Evolutionary conservation across 192 early-diverging fungal genomes (phyloP).

Genomic region (Backusella australiensis): DNA sequence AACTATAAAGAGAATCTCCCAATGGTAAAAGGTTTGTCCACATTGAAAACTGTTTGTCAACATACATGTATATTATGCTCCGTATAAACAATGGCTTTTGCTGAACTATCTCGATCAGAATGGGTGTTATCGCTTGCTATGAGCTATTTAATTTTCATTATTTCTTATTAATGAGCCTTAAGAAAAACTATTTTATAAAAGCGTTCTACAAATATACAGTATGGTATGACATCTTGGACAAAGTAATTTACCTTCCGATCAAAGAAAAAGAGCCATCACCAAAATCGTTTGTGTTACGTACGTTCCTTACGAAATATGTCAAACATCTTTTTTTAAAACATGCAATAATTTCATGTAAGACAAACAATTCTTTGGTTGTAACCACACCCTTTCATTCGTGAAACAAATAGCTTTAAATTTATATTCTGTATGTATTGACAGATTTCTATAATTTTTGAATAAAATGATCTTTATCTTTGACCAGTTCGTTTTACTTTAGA

Average conservation of each 20-base stretch:
- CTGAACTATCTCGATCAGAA: too few species aligned
- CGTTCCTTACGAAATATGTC: not conserved
- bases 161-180: not conserved
- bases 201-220: not conserved
- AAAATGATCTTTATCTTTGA: not conserved
- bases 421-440: not conserved
- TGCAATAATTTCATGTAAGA: not conserved
- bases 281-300: not conserved
- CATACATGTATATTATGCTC: too few species aligned
- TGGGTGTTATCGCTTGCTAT: not conserved
- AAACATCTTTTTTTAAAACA: not conserved
- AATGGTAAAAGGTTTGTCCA: too few species aligned
- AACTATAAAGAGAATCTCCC: too few species aligned
- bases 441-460: not conserved
- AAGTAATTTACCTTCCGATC: not conserved
- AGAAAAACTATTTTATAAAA: not conserved
- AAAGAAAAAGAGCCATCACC: not conserved
- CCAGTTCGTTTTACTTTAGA: not conserved
- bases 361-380: not conserved
- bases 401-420: not conserved
- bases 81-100: too few species aligned
- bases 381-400: not conserved
- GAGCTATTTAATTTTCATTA: not conserved
- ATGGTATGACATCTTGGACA: not conserved
- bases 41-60: too few species aligned